Percentiles rank a stretch among this genome's conserved stretches.
Evolutionary conservation across 495 filamentous ascomycete species (phyloP).

Genomic region (Hapsidospora chrysogenum): DNA sequence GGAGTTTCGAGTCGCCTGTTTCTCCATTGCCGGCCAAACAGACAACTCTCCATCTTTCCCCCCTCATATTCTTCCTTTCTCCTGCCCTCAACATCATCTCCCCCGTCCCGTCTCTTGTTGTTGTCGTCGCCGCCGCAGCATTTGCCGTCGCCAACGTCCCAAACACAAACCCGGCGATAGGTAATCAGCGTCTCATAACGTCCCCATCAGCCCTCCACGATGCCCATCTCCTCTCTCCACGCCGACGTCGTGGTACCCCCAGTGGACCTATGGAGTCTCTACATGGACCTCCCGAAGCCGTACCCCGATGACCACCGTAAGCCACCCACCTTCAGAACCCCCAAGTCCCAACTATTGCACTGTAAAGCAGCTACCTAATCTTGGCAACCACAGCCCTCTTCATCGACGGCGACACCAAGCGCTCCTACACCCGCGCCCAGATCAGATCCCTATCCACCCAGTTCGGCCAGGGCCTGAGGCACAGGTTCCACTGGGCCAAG

Average conservation of each 20-base stretch:
- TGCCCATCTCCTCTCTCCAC: neutral
- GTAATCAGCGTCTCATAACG: too few relatives aligned
- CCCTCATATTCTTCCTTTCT: too few relatives aligned
- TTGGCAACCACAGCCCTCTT: slow-evolving; percentile 47
- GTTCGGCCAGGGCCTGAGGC: slow-evolving; percentile 66
- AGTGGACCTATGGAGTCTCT: neutral
- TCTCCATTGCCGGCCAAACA: too few relatives aligned
- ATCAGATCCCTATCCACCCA: slow-evolving; percentile 45
- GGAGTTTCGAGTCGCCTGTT: too few relatives aligned
- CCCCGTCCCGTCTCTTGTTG: too few relatives aligned
- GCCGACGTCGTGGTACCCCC: neutral
- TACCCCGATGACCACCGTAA: slow-evolving; percentile 5
- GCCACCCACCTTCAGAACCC: too few relatives aligned
- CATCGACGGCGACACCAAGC: slow-evolving; percentile 54
- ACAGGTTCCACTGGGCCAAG: slow-evolving; percentile 57
- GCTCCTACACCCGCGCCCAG: slow-evolving; percentile 59
- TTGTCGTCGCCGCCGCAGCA: too few relatives aligned
- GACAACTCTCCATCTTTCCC: too few relatives aligned
- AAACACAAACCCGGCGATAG: too few relatives aligned
- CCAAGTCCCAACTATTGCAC: neutral
- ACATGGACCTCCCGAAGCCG: neutral
- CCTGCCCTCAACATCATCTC: too few relatives aligned
- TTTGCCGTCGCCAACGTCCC: too few relatives aligned
- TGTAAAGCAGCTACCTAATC: neutral
- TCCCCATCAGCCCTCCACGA: too few relatives aligned